Evolutionary conservation across 2,329 filamentous ascomycete genomes (phyloP).

Genomic region (Thielaviopsis cerberus): DNA sequence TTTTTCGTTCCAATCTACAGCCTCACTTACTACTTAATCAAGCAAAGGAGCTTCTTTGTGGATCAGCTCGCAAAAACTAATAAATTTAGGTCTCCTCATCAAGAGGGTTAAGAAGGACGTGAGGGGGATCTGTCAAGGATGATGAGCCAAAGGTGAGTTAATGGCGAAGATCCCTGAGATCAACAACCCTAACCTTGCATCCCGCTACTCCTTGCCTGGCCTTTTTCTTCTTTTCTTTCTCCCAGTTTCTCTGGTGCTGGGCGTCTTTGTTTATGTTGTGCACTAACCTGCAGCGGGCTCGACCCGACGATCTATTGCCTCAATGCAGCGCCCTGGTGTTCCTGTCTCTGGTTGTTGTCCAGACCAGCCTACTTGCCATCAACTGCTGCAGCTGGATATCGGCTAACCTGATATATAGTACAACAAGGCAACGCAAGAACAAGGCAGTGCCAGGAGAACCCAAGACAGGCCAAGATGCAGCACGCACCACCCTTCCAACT

Average conservation of each 20-base stretch:
- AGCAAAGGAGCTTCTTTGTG: background rate
- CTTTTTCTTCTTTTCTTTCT: too few relatives aligned
- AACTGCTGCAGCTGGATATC: background rate
- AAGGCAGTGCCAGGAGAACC: background rate
- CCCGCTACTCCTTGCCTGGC: background rate
- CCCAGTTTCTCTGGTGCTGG: too few relatives aligned
- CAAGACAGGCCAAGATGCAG: background rate
- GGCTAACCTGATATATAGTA: background rate
- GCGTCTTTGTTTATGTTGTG: background rate
- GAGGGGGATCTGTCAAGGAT: background rate
- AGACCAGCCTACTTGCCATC: too few relatives aligned
- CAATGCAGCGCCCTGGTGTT: too few relatives aligned
- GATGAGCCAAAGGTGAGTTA: background rate
- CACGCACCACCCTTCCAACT: background rate
- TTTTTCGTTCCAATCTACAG: too few relatives aligned
- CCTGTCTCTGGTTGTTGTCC: too few relatives aligned
- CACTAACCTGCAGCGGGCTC: background rate
- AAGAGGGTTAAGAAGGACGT: background rate
- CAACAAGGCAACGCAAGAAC: background rate
- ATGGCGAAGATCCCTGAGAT: background rate
- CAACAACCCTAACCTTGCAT: background rate
- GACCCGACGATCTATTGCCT: background rate
- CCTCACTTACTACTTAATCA: too few relatives aligned
- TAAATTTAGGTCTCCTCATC: background rate
- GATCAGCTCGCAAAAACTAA: background rate